phyloP scores from a whole-genome alignment of 73 alveolate species.

The Stentor roeselii region DNA sequence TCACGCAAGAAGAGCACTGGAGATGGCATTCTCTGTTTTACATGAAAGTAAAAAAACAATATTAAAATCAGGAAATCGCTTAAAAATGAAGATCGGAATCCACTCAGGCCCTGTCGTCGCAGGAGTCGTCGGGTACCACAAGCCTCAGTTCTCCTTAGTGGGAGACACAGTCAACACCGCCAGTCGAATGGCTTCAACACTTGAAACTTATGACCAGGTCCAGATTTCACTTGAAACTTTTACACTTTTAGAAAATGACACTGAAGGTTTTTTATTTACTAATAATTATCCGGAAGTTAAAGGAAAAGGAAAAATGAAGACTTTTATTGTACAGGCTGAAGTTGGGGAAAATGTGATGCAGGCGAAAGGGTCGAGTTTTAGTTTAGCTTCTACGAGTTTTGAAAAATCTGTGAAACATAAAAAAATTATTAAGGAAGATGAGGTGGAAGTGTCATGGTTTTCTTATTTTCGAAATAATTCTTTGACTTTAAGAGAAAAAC shows the following conservation, averaged over 20 bases:
- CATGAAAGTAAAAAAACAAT: not conserved
- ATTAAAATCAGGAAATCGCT: not conserved
- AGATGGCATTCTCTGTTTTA: not conserved
- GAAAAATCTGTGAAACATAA: too few relatives aligned
- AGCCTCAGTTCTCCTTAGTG: slow-evolving; percentile 96
- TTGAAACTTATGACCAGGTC: slow-evolving; percentile 15
- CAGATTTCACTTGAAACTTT: not conserved
- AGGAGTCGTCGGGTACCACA: slow-evolving; percentile 98
- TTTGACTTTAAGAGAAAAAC: too few relatives aligned
- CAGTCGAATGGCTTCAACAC: slow-evolving; percentile 89
- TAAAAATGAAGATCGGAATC: slow-evolving; percentile 88
- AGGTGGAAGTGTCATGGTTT: too few relatives aligned
- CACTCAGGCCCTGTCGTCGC: slow-evolving; percentile 97
- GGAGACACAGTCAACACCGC: slow-evolving; percentile 99
- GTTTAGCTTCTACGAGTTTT: too few relatives aligned
- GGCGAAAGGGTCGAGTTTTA: too few relatives aligned
- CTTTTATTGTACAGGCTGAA: not conserved
- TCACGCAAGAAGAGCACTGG: not conserved
- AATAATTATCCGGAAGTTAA: slow-evolving; percentile 20
- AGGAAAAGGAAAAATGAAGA: not conserved
- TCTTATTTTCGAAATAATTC: too few relatives aligned
- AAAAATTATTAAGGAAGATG: too few relatives aligned
- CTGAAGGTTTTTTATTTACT: not conserved
- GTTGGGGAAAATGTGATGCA: too few relatives aligned
- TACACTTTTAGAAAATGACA: not conserved